Evolutionary conservation across 345 rosid species (phyloP).

Genomic region (Heritiera fomes): DNA sequence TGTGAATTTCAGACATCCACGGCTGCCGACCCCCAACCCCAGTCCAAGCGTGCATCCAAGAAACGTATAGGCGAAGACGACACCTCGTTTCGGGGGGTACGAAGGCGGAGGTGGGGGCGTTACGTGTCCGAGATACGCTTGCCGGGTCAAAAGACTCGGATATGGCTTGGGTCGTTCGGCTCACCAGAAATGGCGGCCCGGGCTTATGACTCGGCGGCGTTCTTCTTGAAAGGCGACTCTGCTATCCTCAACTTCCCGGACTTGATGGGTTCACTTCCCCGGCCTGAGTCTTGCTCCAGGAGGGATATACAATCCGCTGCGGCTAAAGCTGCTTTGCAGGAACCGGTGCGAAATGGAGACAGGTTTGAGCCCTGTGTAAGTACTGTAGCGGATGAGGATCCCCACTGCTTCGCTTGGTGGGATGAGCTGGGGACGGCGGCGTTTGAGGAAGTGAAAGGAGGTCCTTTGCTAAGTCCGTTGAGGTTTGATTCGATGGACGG

Average conservation of each 20-base stretch:
- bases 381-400: not conserved
- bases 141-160: not conserved
- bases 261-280: conserved; percentile 6
- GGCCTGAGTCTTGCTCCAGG: conserved; percentile 2
- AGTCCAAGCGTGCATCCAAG: too few relatives aligned
- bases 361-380: not conserved
- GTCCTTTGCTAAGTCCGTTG: not conserved
- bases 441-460: conserved; percentile 5
- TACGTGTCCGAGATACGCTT: conserved; percentile 13
- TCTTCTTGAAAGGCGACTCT: conserved; percentile 13
- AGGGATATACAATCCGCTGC: conserved; percentile 14
- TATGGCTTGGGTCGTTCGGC: not conserved
- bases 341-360: not conserved
- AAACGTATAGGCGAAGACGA: too few relatives aligned
- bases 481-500: not conserved
- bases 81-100: not conserved
- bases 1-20: too few relatives aligned
- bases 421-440: not conserved
- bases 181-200: conserved; percentile 16
- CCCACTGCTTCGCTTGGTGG: not conserved
- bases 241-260: conserved; percentile 14
- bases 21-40: too few relatives aligned
- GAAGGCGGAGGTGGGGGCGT: conserved; percentile 17
- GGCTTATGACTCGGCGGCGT: conserved; percentile 14
- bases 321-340: conserved; percentile 13